Evolutionary conservation across 2,329 filamentous ascomycete genomes (phyloP), one percentile per base, ranked within the genome.

Genomic region (Trichoderma cornu-damae): DNA sequence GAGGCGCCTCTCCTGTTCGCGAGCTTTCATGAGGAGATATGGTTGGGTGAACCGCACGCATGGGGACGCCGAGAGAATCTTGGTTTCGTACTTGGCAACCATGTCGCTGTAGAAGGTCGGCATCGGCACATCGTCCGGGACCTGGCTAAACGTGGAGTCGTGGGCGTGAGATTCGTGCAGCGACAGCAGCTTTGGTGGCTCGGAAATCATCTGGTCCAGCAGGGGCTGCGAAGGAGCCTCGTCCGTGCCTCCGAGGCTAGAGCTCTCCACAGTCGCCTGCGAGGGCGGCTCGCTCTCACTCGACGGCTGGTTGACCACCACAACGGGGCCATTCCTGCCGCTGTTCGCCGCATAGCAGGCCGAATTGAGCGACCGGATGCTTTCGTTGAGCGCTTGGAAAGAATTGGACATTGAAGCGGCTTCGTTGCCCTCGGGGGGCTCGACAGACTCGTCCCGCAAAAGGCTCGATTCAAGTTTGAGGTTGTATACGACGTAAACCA

Each of bases 401-500:
- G 78, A 65, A 49, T 67, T 76, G 68, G 72, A 67, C 60, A 73
- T 61, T 1, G 71, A 74, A 32, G 61, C 63, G 12, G 49, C 12
- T 3, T 83, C 79, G 7, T 79, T 75, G 26, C 81, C 80, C 1
- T 82, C 79, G 1, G 91, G 91, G 20, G 95, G 87, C 61, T 92
- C 83, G 14, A 96, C 88, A 64, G 90, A 96, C 66, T 96, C 92
- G 69, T 99, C 94, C 52, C 90, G 83, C 81, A 99, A 89, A 44
- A 99, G 77, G 64, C 89, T 96, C 1, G 94, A 96, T 73, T 99
- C 94, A 12, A 99, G 80, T 68, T 96, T 96, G 53, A 99, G 79
- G 66, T 96, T 99, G 73, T 99, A 99, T 11, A 97, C 92, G 18
- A 99, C 95, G 65, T 97, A 99, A 35, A 95, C 88, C 93, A 99